Evolutionary conservation across 768 basidiomycete genomes (phyloP).

Genomic region (Hydnomerulius pinastri): DNA sequence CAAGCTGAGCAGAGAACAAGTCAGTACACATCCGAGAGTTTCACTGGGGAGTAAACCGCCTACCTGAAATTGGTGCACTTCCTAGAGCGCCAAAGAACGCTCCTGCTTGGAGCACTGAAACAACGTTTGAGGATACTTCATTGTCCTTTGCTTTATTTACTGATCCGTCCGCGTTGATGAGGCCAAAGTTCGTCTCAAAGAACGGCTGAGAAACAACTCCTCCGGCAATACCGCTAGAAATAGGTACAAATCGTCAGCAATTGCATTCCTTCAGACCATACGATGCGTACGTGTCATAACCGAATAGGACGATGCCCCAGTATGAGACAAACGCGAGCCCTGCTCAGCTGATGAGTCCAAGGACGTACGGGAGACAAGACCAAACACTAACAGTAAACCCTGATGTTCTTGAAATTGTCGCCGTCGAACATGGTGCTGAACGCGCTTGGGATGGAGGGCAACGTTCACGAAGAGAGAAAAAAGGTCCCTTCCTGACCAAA

Average conservation of each 20-base stretch:
- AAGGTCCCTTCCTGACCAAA: too few species aligned
- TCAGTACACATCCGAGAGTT: neutral
- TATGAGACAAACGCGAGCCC: conserved; percentile 75
- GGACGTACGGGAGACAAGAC: too few species aligned
- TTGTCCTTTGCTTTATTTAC: conserved; percentile 43
- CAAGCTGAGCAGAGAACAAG: conserved; percentile 39
- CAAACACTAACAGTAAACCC: conserved; percentile 59
- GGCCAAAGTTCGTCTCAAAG: conserved; percentile 65
- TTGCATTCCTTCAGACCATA: neutral
- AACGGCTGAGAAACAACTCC: conserved; percentile 67
- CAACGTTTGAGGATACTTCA: conserved; percentile 76
- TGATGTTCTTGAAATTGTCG: conserved; percentile 48
- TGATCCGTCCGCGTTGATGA: conserved; percentile 46
- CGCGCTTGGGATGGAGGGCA: neutral
- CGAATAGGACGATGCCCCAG: conserved; percentile 82
- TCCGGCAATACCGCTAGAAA: conserved; percentile 57
- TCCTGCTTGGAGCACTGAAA: conserved; percentile 84
- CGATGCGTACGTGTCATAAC: conserved; percentile 67
- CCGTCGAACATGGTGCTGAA: conserved; percentile 2
- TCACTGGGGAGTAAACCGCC: conserved; percentile 14
- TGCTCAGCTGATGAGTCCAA: conserved; percentile 22
- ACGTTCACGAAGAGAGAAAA: neutral
- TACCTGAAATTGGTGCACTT: conserved; percentile 70
- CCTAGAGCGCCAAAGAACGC: conserved; percentile 86
- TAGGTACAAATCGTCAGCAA: neutral